Evolutionary conservation across 177 flowering plant genomes (phyloP), one percentile per base, ranked within the genome.

Genomic region (Vitis hybrid): DNA sequence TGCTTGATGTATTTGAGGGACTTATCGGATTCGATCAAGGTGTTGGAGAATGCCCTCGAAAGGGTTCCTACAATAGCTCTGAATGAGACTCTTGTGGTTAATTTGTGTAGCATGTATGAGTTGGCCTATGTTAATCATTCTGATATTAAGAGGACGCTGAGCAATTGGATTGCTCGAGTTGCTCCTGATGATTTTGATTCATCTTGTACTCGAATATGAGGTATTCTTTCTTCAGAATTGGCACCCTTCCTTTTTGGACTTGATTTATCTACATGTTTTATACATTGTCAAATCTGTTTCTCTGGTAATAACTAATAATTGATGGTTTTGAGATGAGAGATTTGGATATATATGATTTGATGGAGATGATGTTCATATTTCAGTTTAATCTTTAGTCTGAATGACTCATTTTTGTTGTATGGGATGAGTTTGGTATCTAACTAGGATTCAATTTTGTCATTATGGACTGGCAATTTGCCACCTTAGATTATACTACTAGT

Each of bases 171-270:
- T 78, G 92, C 95, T 14, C 80, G 88, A 19, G 95, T 96, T 73
- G 97, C 99, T 58, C 99, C 98, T 1, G 98, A 96, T 85, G 99
- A 96, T 81, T 96, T 96, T 79, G 98, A 93, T 84, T 66, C 95
- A 0, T 84, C 99, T 0, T 88, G 93, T 77, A 96, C 97, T 65
- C 83, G 98, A 58, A 72, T 80, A 65, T 96, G 82, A 96, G 92
- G 91, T 91, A 82, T 58, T 64, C 61, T 39, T 65, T 26, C 51
- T 50, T 55, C 55, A 50, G 22, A 26, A 15, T 51, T 64, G 56
- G 12, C 45, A 19, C 53, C 9, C 21, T 76, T 62, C 26, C 16
- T 49, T 33, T 31, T 64, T 18, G 51, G 14, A 16, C 10, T 69
- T 26, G 22, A 21, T 15, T 56, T 48, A 49, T 69, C 56, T 29